A percentile compares a stretch with the other conserved stretches of the same genome.
Evolutionary conservation across 192 early-diverging fungal species (phyloP).

Genomic region (Backusella circina): DNA sequence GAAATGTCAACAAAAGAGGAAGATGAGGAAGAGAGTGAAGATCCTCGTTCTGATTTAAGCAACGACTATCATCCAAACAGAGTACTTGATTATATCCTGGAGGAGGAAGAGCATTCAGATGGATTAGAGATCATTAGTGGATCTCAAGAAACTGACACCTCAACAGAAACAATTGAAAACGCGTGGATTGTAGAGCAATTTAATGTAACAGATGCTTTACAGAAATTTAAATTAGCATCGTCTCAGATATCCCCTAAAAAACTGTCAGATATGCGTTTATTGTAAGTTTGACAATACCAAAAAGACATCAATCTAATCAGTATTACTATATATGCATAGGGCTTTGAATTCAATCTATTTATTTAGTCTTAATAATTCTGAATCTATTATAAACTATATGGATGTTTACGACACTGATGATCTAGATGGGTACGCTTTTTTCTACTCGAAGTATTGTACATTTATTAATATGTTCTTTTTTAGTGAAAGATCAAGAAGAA

Average conservation of each 20-base stretch:
- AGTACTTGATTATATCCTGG: too few species aligned
- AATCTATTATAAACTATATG: neutral
- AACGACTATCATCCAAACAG: too few species aligned
- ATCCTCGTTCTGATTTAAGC: too few species aligned
- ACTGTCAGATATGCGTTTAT: neutral
- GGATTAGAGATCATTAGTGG: too few species aligned
- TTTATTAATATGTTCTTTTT: too few species aligned
- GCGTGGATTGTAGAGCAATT: neutral
- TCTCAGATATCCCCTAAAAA: neutral
- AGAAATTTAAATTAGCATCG: neutral
- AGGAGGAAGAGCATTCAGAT: too few species aligned
- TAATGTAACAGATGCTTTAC: neutral
- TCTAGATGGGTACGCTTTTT: neutral
- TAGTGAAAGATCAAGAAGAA: too few species aligned
- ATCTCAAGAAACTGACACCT: too few species aligned
- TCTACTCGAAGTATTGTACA: too few species aligned
- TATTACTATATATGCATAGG: neutral
- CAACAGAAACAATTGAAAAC: too few species aligned
- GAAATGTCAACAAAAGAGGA: too few species aligned
- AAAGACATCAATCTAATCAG: neutral
- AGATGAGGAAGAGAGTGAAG: too few species aligned
- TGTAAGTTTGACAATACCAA: neutral
- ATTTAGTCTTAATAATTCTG: neutral
- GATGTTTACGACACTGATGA: neutral
- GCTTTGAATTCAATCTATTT: neutral